Conservation (phyloP, 768 basidiomycete genomes). For the Kwoniella dendrophila region DNA sequence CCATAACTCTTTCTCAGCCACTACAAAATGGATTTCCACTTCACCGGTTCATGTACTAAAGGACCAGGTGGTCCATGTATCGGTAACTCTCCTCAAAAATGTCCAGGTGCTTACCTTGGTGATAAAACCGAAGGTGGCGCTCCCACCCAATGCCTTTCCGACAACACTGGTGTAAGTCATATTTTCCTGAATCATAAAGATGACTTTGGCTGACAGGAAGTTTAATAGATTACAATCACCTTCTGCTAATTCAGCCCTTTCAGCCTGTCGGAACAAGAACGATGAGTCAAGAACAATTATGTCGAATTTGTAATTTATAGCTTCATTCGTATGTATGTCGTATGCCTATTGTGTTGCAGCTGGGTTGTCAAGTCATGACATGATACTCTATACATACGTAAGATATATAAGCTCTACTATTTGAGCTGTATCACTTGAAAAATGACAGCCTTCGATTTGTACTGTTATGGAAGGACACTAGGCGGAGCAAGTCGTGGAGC, state of each 20-base stretch:
- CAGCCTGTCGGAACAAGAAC: neutral
- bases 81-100: neutral
- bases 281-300: neutral
- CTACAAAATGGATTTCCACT: constrained; percentile 7
- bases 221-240: constrained; percentile 1
- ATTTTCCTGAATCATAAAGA: neutral
- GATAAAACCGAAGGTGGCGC: neutral
- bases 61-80: neutral
- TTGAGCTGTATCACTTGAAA: no score
- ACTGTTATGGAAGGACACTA: no score
- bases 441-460: no score
- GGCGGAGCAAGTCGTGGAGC: no score
- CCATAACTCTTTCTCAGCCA: neutral
- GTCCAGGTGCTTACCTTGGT: constrained; percentile 12
- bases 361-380: no score
- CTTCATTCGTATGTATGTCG: no score
- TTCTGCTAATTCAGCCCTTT: constrained; percentile 1
- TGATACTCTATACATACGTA: no score
- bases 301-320: no score
- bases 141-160: constrained; percentile 10
- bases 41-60: constrained; percentile 1
- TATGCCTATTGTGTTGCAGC: no score
- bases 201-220: neutral
- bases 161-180: constrained; percentile 4
- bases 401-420: no score